Conservation (phyloP, 768 basidiomycete species). For the Hypsizygus marmoreus region DNA sequence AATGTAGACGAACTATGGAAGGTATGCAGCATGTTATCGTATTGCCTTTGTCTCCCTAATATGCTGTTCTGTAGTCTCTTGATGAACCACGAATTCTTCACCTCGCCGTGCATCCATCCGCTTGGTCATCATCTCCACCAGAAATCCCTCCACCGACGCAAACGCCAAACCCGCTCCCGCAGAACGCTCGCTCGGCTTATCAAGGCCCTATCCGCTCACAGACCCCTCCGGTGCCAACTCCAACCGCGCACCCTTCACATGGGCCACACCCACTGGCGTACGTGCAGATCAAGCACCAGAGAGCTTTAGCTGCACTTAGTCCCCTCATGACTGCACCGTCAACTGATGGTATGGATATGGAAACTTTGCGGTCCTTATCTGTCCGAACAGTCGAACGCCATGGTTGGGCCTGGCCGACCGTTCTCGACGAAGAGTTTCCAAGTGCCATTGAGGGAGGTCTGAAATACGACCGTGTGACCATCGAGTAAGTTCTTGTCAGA, state of each 20-base stretch:
- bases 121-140: constrained; percentile 65
- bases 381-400: constrained; percentile 35
- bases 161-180: constrained; percentile 6
- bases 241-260: constrained; percentile 2
- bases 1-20: constrained; percentile 70
- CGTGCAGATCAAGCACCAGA: constrained; percentile 43
- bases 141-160: constrained; percentile 23
- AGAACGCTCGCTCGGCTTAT: constrained; percentile 2
- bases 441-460: constrained; percentile 37
- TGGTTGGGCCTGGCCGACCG: constrained; percentile 52
- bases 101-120: constrained; percentile 78
- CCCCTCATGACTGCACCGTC: constrained; percentile 6
- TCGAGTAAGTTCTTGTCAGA: constrained; percentile 39
- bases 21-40: constrained; percentile 38
- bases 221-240: constrained; percentile 1
- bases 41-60: constrained; percentile 9
- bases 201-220: constrained; percentile 5
- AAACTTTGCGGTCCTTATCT: constrained; percentile 27
- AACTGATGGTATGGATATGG: constrained; percentile 6
- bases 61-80: constrained; percentile 39
- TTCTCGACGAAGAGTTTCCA: constrained; percentile 51
- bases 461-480: constrained; percentile 38
- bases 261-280: constrained; percentile 30
- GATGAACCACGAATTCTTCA: constrained; percentile 67
- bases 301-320: constrained; percentile 40